Base-by-base conservation (phyloP, 2,329 filamentous ascomycete genomes). In the Gliomastix tumulicola region DNA sequence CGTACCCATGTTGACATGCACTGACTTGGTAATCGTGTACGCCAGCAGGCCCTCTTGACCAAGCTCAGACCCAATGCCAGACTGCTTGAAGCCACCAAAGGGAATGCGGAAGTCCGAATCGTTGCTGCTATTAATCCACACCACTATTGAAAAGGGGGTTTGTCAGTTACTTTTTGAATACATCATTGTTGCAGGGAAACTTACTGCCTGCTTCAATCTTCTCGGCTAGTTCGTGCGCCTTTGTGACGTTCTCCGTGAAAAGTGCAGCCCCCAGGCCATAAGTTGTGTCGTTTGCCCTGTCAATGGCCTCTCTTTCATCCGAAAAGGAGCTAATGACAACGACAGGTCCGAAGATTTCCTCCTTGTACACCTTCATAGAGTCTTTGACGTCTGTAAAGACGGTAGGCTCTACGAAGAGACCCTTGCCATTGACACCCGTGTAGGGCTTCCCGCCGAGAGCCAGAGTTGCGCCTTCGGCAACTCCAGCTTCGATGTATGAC, bases 231-330 rank as follows among this genome's bases (percentile, higher is more conserved):
- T 47, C 47, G 35, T 57, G 55, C 2, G 51, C 54, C 36, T 47
- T 48, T 30, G 48, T 61, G 32, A 75, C 59, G 44, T 76, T 63
- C 42, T 65, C 56, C 0, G 71, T 76, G 42, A 76, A 79, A 8
- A 79, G 54, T 0, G 71, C 65, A 7, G 66, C 63, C 3, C 68
- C 71, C 0, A 76, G 57, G 4, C 71, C 73, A 40, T 76, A 76
- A 1, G 57, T 63, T 2, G 65, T 66, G 45, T 72, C 44, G 34
- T 54, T 53, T 3, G 48, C 49, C 21, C 44, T 16, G 16, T 25
- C 18, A 2, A 53, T 36, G 11, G 50, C 51, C 30, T 51, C 47
- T n/a, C 43, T 47, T 31, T 51, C 48, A 3, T 35, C 41, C 19
- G 39, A 18, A 21, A 52, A 51, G 6, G 39, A 27, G n/a, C 33